These are phyloP conservation scores for Trypanosoma cruzi DNA, from an alignment of 208 protist genomes.

Conservation along the genomic window DNA sequence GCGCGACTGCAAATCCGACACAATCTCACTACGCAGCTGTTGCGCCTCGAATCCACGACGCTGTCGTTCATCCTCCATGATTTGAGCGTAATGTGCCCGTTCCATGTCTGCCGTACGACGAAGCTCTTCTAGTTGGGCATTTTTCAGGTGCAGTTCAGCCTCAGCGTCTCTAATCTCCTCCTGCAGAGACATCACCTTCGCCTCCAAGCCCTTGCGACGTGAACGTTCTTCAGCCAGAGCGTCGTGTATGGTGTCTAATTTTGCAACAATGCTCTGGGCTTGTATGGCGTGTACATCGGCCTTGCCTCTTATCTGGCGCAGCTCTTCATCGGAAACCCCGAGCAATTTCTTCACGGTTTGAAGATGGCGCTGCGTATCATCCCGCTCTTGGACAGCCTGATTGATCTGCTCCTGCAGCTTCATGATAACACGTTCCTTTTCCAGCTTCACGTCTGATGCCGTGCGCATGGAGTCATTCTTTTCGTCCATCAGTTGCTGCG, in stretches of 20 bases:
- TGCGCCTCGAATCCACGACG: constrained; percentile 49
- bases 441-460: constrained; percentile 46
- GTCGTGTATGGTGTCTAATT: constrained; percentile 40
- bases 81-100: constrained; percentile 48
- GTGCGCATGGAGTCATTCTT: constrained; percentile 40
- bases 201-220: constrained; percentile 42
- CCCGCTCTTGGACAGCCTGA: constrained; percentile 36
- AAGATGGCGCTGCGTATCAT: constrained; percentile 76
- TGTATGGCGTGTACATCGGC: constrained; percentile 56
- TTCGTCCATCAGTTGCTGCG: constrained; percentile 70
- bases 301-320: constrained; percentile 51
- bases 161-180: constrained; percentile 34
- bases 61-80: constrained; percentile 78
- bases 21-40: constrained; percentile 67
- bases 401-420: constrained; percentile 59
- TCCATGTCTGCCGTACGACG: constrained; percentile 54
- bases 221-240: constrained; percentile 48
- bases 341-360: constrained; percentile 62
- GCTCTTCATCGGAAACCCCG: constrained; percentile 56
- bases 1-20: constrained; percentile 55
- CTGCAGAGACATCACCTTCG: constrained; percentile 37
- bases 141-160: constrained; percentile 39
- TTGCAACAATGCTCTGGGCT: constrained; percentile 32
- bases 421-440: constrained; percentile 50
- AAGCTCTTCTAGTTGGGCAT: constrained; percentile 42